Evolutionary conservation across 345 rosid species (phyloP).

Genomic region (Syzygium aqueum): DNA sequence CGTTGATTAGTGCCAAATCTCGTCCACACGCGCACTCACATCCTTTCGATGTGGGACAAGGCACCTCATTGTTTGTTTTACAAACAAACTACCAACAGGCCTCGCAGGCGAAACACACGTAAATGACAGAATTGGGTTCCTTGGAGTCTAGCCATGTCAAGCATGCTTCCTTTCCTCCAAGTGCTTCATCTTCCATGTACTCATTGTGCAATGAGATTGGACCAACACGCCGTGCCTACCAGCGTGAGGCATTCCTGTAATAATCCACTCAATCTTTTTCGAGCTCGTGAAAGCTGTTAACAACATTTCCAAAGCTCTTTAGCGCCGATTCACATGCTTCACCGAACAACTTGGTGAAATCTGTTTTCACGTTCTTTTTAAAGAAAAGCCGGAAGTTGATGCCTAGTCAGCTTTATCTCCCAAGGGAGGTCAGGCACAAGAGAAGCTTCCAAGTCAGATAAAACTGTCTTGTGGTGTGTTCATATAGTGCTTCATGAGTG

Average conservation of each 20-base stretch:
- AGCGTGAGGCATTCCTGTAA: conserved; percentile 12
- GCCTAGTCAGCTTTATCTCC: conserved; percentile 15
- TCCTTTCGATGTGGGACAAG: no score
- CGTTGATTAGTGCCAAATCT: no score
- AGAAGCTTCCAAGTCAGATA: conserved; percentile 20
- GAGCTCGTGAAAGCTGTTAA: conserved; percentile 44
- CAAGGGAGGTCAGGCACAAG: conserved; percentile 21
- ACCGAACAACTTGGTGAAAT: neutral
- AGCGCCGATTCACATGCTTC: neutral
- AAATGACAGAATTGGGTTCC: conserved; percentile 6
- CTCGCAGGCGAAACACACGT: neutral
- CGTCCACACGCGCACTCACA: no score
- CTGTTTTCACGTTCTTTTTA: neutral
- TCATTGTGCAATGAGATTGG: conserved; percentile 18
- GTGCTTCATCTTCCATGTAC: neutral
- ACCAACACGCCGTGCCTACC: conserved; percentile 37
- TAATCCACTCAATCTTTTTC: conserved; percentile 27
- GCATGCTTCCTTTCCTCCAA: conserved; percentile 8
- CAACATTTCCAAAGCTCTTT: conserved; percentile 17
- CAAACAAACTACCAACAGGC: no score
- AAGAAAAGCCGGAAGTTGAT: conserved; percentile 14
- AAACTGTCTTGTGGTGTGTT: conserved; percentile 23
- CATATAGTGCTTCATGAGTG: neutral
- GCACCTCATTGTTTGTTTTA: no score
- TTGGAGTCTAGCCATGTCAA: conserved; percentile 15